Base-by-base conservation (phyloP, 768 basidiomycete species). In the Mycena galopus region DNA sequence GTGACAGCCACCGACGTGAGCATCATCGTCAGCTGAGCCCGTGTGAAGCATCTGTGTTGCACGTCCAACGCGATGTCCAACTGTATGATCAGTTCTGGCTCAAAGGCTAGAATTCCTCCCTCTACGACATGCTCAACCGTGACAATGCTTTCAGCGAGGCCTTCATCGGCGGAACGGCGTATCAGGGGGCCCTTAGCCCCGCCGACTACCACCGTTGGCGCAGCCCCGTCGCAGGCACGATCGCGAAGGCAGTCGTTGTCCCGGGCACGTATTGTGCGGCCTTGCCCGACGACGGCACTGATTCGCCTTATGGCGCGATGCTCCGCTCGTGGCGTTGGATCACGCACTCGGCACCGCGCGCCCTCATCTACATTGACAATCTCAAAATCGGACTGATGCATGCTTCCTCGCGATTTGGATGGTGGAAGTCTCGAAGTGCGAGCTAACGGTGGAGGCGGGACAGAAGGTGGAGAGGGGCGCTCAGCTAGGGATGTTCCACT, bases 31-130 rank as follows among this genome's bases (percentile, higher is more conserved):
- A 86, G 82, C 71, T 60, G 37, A 86, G 82, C 71, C 81, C 87
- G 12, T 92, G 90, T 82, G 91, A 92, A 77, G 88, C 88, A 19
- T 83, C 79, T 23, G 78, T 88, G 6, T 86, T 88, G 77, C 81
- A 83, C 50, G 82, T 88, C 51, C 79, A 78, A 3, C 32, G 53
- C 37, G 71, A 86, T 66, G 85, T 89, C 33, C 76, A 87, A 62
- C 77, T 76, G 2, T 77, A 77, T 7, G 88, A 90, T 65, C 74
- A 77, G 37, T 91, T 92, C 79, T 92, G 89, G 90, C 75, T 91
- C 78, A 92, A 92, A 76, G 88, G 85, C 0, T 82, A 35, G 39
- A 53, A 91, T 75, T 92, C 92, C 78, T 91, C 90, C 4, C 87
- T 92, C 51, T 37, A 77, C 10, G 85, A 91, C 75, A 89, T 91